phyloP scores from a whole-genome alignment of 139 green algal genomes.

The Chlamydomonas schloesseri region DNA sequence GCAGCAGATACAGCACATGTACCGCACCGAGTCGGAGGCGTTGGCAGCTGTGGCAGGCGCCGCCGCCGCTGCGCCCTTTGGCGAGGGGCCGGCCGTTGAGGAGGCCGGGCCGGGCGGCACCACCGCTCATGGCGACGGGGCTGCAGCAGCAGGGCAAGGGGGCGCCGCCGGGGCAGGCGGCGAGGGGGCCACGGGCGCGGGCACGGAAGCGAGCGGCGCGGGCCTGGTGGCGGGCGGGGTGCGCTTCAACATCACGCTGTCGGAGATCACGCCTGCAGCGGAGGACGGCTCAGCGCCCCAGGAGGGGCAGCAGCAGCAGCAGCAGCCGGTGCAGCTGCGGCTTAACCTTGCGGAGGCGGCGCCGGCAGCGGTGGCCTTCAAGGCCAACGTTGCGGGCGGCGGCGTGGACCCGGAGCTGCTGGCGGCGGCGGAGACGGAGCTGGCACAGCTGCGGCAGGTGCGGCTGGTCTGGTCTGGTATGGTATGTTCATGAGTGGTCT shows the following conservation, averaged over 20 bases:
- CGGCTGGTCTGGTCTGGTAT: too few species aligned
- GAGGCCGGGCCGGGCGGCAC: too few species aligned
- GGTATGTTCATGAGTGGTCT: too few species aligned
- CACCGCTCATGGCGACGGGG: too few species aligned
- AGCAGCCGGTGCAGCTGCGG: background rate
- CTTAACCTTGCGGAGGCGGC: background rate
- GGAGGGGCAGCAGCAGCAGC: background rate
- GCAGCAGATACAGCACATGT: too few species aligned
- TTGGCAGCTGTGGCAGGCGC: background rate
- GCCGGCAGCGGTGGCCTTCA: background rate
- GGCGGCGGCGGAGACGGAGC: background rate
- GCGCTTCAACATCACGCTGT: conserved; percentile 25
- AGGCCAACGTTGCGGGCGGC: background rate
- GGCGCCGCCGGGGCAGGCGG: too few species aligned
- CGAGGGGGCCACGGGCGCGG: too few species aligned
- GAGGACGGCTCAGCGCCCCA: background rate
- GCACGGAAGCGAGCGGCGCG: background rate
- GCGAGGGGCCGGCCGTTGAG: background rate
- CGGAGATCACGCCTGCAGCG: conserved; percentile 4
- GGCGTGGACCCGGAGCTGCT: background rate
- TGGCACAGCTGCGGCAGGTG: conserved; percentile 16
- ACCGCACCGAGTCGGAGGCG: background rate
- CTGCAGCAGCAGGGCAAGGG: too few species aligned
- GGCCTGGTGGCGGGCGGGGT: conserved; percentile 24
- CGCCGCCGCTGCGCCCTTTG: background rate